Base-by-base conservation (phyloP, 2,329 filamentous ascomycete genomes). In the Epichloe aotearoae region DNA sequence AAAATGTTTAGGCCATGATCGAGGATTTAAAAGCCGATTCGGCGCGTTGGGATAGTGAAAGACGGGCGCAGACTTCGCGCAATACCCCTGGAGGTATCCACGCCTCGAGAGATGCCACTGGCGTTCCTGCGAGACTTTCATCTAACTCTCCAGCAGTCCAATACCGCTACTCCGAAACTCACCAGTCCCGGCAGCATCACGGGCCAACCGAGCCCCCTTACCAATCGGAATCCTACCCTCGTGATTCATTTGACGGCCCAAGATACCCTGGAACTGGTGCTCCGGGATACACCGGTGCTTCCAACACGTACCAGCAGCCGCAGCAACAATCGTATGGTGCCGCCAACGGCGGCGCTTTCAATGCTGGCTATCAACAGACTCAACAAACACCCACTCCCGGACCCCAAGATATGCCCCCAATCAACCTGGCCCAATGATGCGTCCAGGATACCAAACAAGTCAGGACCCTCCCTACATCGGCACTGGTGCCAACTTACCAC, bases 21-120 rank as follows among this genome's bases (percentile, higher is more conserved):
- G 76, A 78, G 62, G 77, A 80, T 58, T 66, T 81, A 52, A 81
- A 81, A 60, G 75, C 73, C 63, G 77, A 81, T 64, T 81, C 77
- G 56, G 74, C 76, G 54, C 73, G 77, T 54, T 81, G 77, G 77
- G 77, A 80, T 59, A 73, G 73, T 64, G 77, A 81, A 66, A 73
- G 77, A 63, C 73, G 76, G 62, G 73, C 73, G 59, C 75, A 74
- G 64, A 75, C 70, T 57, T 72, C 69, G 64, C 73, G 73, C 63
- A 74, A 69, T 58, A 68, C 71, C 61, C 65, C 70, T 65, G 75
- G 76, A 80, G 77, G 77, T 80, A 80, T 71, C 70, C 70, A 66
- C 63, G 65, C 70, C 69, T 75, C 71, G 64, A 73, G 71, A 71
- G 71, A 72, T 62, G 65, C 67, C 64, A 66, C 68, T 62, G 69